phyloP scores from a whole-genome alignment of 306 rosid species.

The Fragaria nilgerrensis region DNA sequence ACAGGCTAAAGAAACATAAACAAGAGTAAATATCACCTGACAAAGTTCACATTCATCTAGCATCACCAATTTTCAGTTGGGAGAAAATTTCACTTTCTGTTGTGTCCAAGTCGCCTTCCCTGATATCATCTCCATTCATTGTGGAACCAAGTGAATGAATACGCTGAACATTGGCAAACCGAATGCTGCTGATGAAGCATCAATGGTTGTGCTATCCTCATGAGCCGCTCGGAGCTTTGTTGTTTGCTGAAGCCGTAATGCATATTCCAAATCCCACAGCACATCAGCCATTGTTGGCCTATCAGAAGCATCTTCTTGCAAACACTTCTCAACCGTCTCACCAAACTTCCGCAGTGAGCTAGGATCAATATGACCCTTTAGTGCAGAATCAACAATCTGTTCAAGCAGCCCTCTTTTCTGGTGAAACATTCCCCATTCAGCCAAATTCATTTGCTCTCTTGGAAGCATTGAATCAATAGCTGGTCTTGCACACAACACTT shows the following conservation, averaged over 20 bases:
- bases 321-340: constrained; percentile 42
- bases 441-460: constrained; percentile 47
- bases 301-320: constrained; percentile 35
- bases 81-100: constrained; percentile 31
- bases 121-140: constrained; percentile 10
- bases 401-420: constrained; percentile 43
- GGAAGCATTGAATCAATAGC: constrained; percentile 40
- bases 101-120: background rate
- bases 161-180: constrained; percentile 13
- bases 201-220: constrained; percentile 36
- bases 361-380: constrained; percentile 37
- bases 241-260: constrained; percentile 50
- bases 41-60: constrained; percentile 13
- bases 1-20: background rate
- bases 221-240: constrained; percentile 33
- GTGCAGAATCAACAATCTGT: constrained; percentile 40
- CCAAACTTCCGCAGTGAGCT: constrained; percentile 49
- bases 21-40: background rate
- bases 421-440: constrained; percentile 51
- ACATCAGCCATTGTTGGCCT: constrained; percentile 55
- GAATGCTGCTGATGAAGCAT: constrained; percentile 26
- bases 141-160: constrained; percentile 30
- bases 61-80: constrained; percentile 28
- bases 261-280: constrained; percentile 55
- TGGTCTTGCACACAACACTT: constrained; percentile 48